Evolutionary conservation across 441 rosid genomes (phyloP).

Genomic region (Cnidoscolus chayamansa): DNA sequence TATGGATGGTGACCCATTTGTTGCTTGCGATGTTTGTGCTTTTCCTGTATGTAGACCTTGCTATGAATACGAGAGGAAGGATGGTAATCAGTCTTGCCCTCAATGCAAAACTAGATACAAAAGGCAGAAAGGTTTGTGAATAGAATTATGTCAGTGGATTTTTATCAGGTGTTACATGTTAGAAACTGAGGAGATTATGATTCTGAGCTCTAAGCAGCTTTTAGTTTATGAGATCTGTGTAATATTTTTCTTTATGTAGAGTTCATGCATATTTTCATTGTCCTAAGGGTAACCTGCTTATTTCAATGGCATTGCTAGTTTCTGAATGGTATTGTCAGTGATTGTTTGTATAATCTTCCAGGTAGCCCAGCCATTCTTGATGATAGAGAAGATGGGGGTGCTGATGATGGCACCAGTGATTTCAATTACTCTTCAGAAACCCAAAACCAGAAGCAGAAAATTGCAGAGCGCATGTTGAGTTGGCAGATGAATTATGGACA

Average conservation of each 20-base stretch:
- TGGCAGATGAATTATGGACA: conserved; percentile 80
- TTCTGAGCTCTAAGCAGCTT: not conserved
- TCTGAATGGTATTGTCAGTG: not conserved
- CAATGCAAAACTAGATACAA: conserved; percentile 96
- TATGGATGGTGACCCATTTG: conserved; percentile 64
- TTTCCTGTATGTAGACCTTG: conserved; percentile 95
- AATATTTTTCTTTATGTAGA: not conserved
- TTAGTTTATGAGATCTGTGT: not conserved
- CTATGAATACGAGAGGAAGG: conserved; percentile 92
- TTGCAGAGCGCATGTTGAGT: conserved; percentile 76
- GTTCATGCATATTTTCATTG: not conserved
- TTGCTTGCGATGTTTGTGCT: conserved; percentile 79
- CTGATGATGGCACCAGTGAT: conserved; percentile 50
- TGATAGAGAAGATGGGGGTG: conserved; percentile 65
- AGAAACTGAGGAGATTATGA: not conserved
- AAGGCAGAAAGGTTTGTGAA: conserved; percentile 68
- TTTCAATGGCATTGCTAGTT: not conserved
- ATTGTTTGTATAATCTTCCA: conserved; percentile 20
- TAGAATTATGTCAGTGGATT: not conserved
- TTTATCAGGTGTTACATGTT: not conserved
- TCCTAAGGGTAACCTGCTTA: not conserved
- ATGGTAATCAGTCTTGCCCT: conserved; percentile 93
- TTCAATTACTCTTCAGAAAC: conserved; percentile 54
- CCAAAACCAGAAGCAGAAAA: conserved; percentile 65
- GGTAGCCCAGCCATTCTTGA: conserved; percentile 90